A percentile compares a stretch with the other conserved stretches of the same genome.
Evolutionary conservation across 352 stramenopile species (phyloP).

Genomic region (Paralagenidium karlingii): DNA sequence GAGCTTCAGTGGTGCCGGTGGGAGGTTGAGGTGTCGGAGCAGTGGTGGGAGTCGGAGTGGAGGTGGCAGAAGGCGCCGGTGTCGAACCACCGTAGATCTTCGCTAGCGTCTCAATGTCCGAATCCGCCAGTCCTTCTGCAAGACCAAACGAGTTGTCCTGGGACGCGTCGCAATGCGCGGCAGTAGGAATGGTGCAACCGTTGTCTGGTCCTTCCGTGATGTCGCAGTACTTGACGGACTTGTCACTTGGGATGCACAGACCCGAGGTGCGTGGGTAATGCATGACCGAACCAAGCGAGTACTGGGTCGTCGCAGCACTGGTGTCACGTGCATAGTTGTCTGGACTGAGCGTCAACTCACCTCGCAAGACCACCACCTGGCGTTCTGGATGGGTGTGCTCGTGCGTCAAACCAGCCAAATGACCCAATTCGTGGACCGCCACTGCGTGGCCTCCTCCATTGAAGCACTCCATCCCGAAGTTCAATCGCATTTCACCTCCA

Average conservation of each 20-base stretch:
- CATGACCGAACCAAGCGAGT: conserved; percentile 28
- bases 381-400: conserved; percentile 32
- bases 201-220: conserved; percentile 21
- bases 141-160: conserved; percentile 4
- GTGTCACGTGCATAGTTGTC: conserved; percentile 36
- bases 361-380: conserved; percentile 26
- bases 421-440: conserved; percentile 26
- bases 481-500: conserved; percentile 21
- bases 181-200: conserved; percentile 7
- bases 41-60: no score
- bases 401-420: conserved; percentile 27
- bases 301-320: conserved; percentile 10
- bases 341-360: conserved; percentile 21
- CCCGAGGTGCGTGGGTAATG: conserved; percentile 25
- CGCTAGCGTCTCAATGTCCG: conserved; percentile 11
- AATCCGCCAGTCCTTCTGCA: conserved; percentile 3
- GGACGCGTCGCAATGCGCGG: conserved; percentile 5
- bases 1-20: no score
- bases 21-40: no score
- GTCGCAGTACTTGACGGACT: conserved; percentile 17
- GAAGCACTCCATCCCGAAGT: conserved; percentile 27
- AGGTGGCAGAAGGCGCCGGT: no score
- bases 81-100: conserved; percentile 11
- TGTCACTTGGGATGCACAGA: conserved; percentile 21
- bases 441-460: conserved; percentile 19